Evolutionary conservation across 2,329 filamentous ascomycete genomes (phyloP), one percentile per base, ranked within the genome.

Genomic region (Pseudocercospora vitis): DNA sequence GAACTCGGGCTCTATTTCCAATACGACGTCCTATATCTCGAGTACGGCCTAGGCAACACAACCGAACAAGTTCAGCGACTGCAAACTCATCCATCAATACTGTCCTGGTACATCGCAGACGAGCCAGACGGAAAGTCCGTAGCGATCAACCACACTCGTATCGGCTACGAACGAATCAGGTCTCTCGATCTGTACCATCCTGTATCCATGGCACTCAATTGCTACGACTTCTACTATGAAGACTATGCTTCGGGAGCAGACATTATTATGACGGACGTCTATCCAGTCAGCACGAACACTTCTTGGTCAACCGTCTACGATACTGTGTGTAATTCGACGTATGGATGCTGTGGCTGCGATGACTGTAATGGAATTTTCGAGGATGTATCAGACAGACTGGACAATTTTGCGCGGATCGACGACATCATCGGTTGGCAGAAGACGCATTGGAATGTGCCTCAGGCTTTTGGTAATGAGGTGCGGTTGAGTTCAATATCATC

Each of bases 331-430:
- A 85, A 84, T 66, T 52, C 69, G 2, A 84, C 81, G 0, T 79
- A 83, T 45, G 82, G 82, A 56, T 79, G 80, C 70, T 84, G 82
- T 68, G 82, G 82, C 11, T 85, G 83, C 66, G 82, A 85, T 64
- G 77, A 81, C 66, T 85, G 82, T 65, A 59, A 67, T 2, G 80
- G 78, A 46, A 64, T 63, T 12, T 73, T 83, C 21, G 70, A 74
- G 14, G 82, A 85, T 61, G 77, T 84, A n/a, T 66, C 71, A 0
- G 65, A 63, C 4, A 72, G 77, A 2, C 63, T 78, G 1, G 73
- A 79, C 46, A 61, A 65, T 7, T 72, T 75, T 23, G 63, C 70
- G 6, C 58, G 59, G 6, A 78, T 74, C 48, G 72, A 76, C 50
- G 60, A 59, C 1, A 70, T 74, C 60, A 54, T 78, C 3, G 65